Conservation (phyloP, 2,329 filamentous ascomycete genomes). For the Cladosporium colombiae region DNA sequence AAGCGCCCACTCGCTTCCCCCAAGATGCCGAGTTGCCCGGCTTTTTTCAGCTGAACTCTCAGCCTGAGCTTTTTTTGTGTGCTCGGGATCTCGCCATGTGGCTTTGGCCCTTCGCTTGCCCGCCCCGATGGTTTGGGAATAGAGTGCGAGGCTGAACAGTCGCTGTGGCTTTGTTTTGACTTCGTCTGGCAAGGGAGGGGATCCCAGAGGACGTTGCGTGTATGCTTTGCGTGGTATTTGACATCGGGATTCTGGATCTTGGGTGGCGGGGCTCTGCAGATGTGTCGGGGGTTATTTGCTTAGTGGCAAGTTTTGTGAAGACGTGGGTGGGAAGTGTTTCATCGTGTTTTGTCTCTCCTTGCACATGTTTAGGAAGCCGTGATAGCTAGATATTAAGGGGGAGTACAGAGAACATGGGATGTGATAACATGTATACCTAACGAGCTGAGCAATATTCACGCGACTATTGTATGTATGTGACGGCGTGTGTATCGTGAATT, state of each 20-base stretch:
- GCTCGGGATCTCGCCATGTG: slow-evolving; percentile 12
- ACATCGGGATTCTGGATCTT: neutral
- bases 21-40: neutral
- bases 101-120: neutral
- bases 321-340: neutral
- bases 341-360: neutral
- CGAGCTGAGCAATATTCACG: neutral
- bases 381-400: neutral
- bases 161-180: slow-evolving; percentile 4
- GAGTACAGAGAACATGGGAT: neutral
- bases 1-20: neutral
- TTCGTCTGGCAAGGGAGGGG: neutral
- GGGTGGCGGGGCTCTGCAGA: neutral
- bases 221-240: neutral
- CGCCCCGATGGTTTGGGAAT: slow-evolving; percentile 6
- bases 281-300: neutral
- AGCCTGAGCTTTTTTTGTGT: neutral
- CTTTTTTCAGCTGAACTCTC: neutral
- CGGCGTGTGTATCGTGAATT: neutral
- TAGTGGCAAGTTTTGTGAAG: neutral
- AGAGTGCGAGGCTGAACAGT: slow-evolving; percentile 1
- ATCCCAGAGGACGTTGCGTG: neutral
- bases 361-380: neutral
- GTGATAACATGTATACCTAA: neutral
- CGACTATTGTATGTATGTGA: neutral